A percentile compares a stretch with the other conserved stretches of the same genome.
Evolutionary conservation across 331 rosid genomes (phyloP).

Genomic region (Acacia concinna): DNA sequence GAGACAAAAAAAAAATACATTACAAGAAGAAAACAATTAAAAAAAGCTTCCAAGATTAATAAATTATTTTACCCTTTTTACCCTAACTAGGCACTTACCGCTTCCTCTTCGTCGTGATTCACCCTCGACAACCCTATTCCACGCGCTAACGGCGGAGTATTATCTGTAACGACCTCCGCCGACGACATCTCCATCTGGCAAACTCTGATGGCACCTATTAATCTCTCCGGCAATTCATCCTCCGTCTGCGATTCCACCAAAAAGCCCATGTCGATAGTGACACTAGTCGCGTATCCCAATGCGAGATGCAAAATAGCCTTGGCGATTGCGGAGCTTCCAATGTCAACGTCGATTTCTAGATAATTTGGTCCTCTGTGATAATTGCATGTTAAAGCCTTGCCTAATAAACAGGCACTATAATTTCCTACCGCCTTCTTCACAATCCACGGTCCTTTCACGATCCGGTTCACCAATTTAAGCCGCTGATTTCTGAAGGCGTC

Average conservation of each 20-base stretch:
- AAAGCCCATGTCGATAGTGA: slow-evolving; percentile 84
- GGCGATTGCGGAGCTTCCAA: slow-evolving; percentile 79
- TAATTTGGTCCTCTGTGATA: slow-evolving; percentile 71
- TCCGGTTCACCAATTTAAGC: slow-evolving; percentile 85
- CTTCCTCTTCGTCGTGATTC: slow-evolving; percentile 44
- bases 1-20: not conserved
- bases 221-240: slow-evolving; percentile 82
- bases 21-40: not conserved
- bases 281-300: slow-evolving; percentile 70
- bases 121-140: slow-evolving; percentile 56
- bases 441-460: slow-evolving; percentile 92
- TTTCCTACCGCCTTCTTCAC: slow-evolving; percentile 83
- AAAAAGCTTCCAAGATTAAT: not conserved
- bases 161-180: slow-evolving; percentile 41
- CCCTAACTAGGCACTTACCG: not conserved
- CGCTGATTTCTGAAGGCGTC: slow-evolving; percentile 82
- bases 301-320: slow-evolving; percentile 81
- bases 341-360: slow-evolving; percentile 82
- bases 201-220: slow-evolving; percentile 80
- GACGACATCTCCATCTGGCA: slow-evolving; percentile 83
- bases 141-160: slow-evolving; percentile 37
- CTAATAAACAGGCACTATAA: slow-evolving; percentile 76
- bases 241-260: slow-evolving; percentile 74
- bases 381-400: slow-evolving; percentile 78
- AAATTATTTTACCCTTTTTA: not conserved